Evolutionary conservation across 2,329 filamentous ascomycete genomes (phyloP).

Genomic region (Pseudocercospora macadamiae): DNA sequence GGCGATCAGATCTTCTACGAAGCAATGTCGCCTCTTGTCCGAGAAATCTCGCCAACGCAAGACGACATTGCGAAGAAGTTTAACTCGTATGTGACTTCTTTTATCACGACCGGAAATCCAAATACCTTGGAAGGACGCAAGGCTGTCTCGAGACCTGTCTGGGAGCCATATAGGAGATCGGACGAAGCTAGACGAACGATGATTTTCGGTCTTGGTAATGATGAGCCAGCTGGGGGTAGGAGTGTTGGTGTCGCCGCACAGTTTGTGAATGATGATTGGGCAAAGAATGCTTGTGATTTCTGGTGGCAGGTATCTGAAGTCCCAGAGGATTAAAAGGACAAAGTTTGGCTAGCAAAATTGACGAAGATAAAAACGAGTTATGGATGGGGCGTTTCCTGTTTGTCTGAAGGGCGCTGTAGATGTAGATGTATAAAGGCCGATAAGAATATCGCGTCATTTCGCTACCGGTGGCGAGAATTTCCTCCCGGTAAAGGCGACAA

Average conservation of each 20-base stretch:
- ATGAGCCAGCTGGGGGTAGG: conserved; percentile 51
- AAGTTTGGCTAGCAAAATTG: too few species aligned
- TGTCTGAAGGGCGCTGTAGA: background rate
- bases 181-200: conserved; percentile 37
- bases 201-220: conserved; percentile 64
- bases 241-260: conserved; percentile 50
- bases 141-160: conserved; percentile 28
- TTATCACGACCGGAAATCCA: conserved; percentile 38
- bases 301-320: conserved; percentile 61
- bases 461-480: conserved; percentile 4
- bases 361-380: too few species aligned
- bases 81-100: conserved; percentile 39
- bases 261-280: conserved; percentile 48
- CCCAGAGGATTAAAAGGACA: conserved; percentile 28
- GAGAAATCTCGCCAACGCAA: conserved; percentile 34
- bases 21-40: conserved; percentile 31
- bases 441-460: too few species aligned
- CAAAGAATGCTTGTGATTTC: conserved; percentile 57
- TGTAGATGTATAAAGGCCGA: too few species aligned
- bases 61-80: conserved; percentile 36
- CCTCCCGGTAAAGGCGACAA: conserved; percentile 17
- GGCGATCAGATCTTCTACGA: conserved; percentile 42
- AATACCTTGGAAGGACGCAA: conserved; percentile 32
- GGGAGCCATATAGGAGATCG: conserved; percentile 28
- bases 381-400: background rate